Evolutionary conservation across 768 basidiomycete genomes (phyloP).

Genomic region (Russula ochroleuca): DNA sequence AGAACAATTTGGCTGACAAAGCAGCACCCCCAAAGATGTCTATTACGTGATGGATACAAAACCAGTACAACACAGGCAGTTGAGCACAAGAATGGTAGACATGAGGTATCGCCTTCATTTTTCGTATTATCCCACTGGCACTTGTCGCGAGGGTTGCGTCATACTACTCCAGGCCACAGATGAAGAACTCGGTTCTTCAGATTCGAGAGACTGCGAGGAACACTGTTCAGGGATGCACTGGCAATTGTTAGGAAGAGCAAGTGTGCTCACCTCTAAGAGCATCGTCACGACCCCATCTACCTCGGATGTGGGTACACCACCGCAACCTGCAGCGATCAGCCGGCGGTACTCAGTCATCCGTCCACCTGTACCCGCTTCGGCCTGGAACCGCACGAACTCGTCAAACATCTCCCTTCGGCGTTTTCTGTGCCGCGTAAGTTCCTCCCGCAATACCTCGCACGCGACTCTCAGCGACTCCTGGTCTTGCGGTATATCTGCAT

Average conservation of each 20-base stretch:
- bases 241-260: slow-evolving; percentile 8
- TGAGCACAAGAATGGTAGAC: slow-evolving; percentile 12
- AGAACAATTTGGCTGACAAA: slow-evolving; percentile 12
- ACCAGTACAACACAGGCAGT: slow-evolving; percentile 26
- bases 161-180: slow-evolving; percentile 40
- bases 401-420: slow-evolving; percentile 71
- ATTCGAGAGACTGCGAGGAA: slow-evolving; percentile 64
- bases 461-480: slow-evolving; percentile 48
- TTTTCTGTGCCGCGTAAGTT: slow-evolving; percentile 60
- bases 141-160: slow-evolving; percentile 16
- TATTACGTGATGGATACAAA: slow-evolving; percentile 16
- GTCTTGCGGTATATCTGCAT: slow-evolving; percentile 55
- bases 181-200: slow-evolving; percentile 70
- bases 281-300: slow-evolving; percentile 83
- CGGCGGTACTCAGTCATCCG: slow-evolving; percentile 85
- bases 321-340: slow-evolving; percentile 87
- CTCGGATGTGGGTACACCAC: slow-evolving; percentile 78
- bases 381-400: slow-evolving; percentile 72
- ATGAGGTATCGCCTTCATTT: slow-evolving; percentile 10
- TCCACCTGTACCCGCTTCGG: slow-evolving; percentile 86
- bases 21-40: neutral
- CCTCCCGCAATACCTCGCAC: slow-evolving; percentile 61
- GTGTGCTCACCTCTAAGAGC: slow-evolving; percentile 66
- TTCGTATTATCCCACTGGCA: slow-evolving; percentile 25
- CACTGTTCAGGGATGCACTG: slow-evolving; percentile 5